A percentile compares a stretch with the other conserved stretches of the same genome.
These are phyloP conservation scores for Amorphotheca resinae DNA, from an alignment of 495 filamentous ascomycete genomes.

Conservation along the genomic window DNA sequence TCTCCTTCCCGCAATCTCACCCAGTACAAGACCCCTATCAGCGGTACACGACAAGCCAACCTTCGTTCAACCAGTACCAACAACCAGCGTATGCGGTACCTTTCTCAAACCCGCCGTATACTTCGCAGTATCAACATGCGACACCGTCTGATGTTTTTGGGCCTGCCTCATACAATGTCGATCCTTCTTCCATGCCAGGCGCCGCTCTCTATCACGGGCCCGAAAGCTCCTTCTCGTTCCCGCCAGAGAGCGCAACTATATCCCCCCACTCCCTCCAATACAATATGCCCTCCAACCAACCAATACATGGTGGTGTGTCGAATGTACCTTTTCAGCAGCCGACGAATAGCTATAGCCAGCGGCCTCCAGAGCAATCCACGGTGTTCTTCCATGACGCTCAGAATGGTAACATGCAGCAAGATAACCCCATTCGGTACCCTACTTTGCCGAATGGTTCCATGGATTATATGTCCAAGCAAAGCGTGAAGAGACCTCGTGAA, in stretches of 20 bases:
- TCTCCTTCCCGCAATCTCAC: conserved; percentile 12
- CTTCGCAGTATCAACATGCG: conserved; percentile 13
- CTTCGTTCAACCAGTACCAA: conserved; percentile 13
- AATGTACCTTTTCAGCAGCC: conserved; percentile 5
- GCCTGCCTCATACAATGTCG: conserved; percentile 7
- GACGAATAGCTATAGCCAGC: conserved; percentile 6
- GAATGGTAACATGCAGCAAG: conserved; percentile 4
- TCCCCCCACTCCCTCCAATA: conserved; percentile 18
- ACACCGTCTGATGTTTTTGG: conserved; percentile 11
- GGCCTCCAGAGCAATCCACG: conserved; percentile 6
- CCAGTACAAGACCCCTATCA: conserved; percentile 13
- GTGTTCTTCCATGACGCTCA: conserved; percentile 6
- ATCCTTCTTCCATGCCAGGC: conserved; percentile 15
- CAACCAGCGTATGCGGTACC: conserved; percentile 9
- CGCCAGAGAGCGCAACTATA: conserved; percentile 9
- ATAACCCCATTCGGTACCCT: conserved; percentile 2
- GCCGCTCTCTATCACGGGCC: conserved; percentile 3
- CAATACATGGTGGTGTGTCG: conserved; percentile 2
- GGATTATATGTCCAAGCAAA: conserved; percentile 1
- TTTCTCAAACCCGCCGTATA: conserved; percentile 15
- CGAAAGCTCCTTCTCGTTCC: conserved; percentile 14
- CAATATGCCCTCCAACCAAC: conserved; percentile 1
- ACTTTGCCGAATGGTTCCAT: not conserved
- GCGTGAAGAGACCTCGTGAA: conserved; percentile 3
- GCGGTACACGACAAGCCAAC: conserved; percentile 24